Evolutionary conservation across 23 red algal genomes (phyloP).

Genomic region (Agarophyton chilense): DNA sequence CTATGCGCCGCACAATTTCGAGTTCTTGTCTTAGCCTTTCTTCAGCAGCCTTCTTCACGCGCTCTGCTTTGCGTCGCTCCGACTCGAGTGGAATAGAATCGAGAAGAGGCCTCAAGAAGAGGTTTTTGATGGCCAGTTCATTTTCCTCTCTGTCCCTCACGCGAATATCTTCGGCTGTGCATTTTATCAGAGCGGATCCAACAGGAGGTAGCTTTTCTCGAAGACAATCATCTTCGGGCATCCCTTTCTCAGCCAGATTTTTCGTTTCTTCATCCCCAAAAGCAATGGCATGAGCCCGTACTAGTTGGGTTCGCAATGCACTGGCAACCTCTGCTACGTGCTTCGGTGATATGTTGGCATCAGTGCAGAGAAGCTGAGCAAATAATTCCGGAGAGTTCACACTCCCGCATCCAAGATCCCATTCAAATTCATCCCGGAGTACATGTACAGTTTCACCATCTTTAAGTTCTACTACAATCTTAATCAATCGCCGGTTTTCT

Average conservation of each 20-base stretch:
- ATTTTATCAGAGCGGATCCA: conserved; percentile 19
- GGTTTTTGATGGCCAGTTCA: conserved; percentile 32
- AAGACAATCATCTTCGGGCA: conserved; percentile 28
- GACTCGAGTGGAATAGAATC: conserved; percentile 18
- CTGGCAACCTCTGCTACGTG: conserved; percentile 28
- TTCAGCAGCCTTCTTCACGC: conserved; percentile 27
- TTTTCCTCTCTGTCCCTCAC: conserved; percentile 24
- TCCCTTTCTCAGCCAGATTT: background rate
- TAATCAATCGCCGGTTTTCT: conserved; percentile 60
- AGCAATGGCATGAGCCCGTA: conserved; percentile 62
- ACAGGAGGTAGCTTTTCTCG: conserved; percentile 1
- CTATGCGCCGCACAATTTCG: conserved; percentile 25
- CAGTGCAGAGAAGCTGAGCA: conserved; percentile 54
- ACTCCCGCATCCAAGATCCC: conserved; percentile 53
- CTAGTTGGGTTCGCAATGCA: conserved; percentile 36
- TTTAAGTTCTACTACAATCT: conserved; percentile 34
- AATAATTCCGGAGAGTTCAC: conserved; percentile 59
- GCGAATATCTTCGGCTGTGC: conserved; percentile 23
- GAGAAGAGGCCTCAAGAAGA: conserved; percentile 39
- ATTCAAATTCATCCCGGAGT: conserved; percentile 57
- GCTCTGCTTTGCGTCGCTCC: background rate
- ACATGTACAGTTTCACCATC: conserved; percentile 1
- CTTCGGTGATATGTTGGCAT: conserved; percentile 51
- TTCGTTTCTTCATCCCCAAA: conserved; percentile 65
- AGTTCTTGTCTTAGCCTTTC: conserved; percentile 15